Percentiles rank a stretch among this genome's conserved stretches.
These are phyloP conservation scores for Pichia norvegensis DNA, from an alignment of 1,139 yeast species.

Conservation along the genomic window DNA sequence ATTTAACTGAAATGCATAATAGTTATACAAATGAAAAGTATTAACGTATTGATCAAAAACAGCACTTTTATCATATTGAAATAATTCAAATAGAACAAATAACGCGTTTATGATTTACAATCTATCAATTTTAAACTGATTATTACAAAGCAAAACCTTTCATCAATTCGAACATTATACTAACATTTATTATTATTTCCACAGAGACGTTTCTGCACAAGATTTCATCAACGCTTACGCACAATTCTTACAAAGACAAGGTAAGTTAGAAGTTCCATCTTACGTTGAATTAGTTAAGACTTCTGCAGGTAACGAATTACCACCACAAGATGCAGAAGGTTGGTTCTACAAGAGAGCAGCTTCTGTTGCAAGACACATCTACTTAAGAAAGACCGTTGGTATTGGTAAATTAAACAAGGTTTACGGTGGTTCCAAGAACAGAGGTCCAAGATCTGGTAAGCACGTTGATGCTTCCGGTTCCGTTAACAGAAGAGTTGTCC, in stretches of 20 bases:
- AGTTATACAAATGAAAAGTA: no score
- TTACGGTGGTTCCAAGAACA: slow-evolving; percentile 99
- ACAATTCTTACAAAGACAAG: slow-evolving; percentile 99
- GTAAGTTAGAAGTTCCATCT: slow-evolving; percentile 99
- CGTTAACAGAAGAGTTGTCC: slow-evolving; percentile 96
- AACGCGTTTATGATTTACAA: no score
- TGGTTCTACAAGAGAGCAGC: slow-evolving; percentile 99
- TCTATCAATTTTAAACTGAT: not conserved
- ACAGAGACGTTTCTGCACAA: slow-evolving; percentile 99
- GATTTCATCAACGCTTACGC: slow-evolving; percentile 99
- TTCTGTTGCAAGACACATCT: slow-evolving; percentile 99
- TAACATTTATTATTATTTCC: slow-evolving; percentile 2
- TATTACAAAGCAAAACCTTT: not conserved
- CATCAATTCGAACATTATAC: not conserved
- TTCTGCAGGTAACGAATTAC: slow-evolving; percentile 97
- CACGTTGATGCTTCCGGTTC: slow-evolving; percentile 99
- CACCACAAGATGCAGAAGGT: slow-evolving; percentile 99
- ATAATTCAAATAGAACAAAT: no score
- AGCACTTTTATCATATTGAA: no score
- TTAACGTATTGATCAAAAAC: no score
- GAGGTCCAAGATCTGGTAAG: slow-evolving; percentile 98
- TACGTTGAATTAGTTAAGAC: slow-evolving; percentile 99
- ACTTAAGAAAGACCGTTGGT: slow-evolving; percentile 99
- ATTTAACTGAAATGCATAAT: no score
- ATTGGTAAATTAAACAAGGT: slow-evolving; percentile 98